Evolutionary conservation across 2,329 filamentous ascomycete genomes (phyloP).

Genomic region (Passalora sequoiae): DNA sequence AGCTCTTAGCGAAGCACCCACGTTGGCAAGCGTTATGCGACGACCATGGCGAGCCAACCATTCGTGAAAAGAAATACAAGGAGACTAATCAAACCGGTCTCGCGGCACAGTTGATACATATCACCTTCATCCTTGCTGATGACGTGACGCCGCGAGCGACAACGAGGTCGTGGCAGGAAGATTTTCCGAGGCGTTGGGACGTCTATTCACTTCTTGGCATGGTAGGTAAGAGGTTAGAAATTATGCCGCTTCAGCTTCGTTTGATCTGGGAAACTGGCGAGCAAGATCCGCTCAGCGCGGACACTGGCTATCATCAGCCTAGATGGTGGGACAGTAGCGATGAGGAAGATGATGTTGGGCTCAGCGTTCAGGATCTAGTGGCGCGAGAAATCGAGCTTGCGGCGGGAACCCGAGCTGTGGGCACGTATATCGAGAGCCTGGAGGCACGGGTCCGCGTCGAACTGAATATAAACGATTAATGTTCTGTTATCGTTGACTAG

Average conservation of each 20-base stretch:
- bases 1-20: constrained; percentile 60
- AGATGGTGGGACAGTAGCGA: constrained; percentile 40
- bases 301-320: constrained; percentile 42
- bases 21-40: constrained; percentile 70
- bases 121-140: constrained; percentile 52
- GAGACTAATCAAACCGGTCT: constrained; percentile 69
- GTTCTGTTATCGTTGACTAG: too few species aligned
- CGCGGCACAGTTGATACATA: constrained; percentile 66
- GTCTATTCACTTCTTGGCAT: constrained; percentile 78
- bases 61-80: constrained; percentile 25
- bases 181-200: constrained; percentile 70
- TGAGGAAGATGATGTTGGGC: constrained; percentile 35
- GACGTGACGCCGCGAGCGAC: constrained; percentile 11
- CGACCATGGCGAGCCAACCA: constrained; percentile 65
- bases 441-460: constrained; percentile 65
- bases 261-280: constrained; percentile 88
- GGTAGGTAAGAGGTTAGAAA: constrained; percentile 63
- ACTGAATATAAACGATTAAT: too few species aligned
- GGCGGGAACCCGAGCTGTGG: constrained; percentile 74
- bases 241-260: constrained; percentile 59
- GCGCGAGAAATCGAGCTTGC: constrained; percentile 74
- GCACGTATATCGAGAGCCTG: constrained; percentile 72
- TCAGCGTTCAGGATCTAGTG: constrained; percentile 49
- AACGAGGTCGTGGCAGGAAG: constrained; percentile 29
- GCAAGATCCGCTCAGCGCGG: constrained; percentile 68